A percentile compares a stretch with the other conserved stretches of the same genome.
Evolutionary conservation across 148 eudicot genomes (phyloP).

Genomic region (Cornus florida): DNA sequence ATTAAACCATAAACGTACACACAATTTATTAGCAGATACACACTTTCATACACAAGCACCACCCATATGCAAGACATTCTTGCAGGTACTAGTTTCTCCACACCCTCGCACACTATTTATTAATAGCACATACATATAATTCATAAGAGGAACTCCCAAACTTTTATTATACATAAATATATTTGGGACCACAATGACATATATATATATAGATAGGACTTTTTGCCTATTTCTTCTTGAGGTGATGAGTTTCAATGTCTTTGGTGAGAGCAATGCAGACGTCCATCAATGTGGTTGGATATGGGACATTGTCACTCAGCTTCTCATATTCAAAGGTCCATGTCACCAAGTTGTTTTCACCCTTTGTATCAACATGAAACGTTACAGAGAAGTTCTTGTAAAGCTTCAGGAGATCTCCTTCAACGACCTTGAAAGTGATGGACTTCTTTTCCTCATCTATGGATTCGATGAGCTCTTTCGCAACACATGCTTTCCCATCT

Average conservation of each 20-base stretch:
- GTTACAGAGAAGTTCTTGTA: background rate
- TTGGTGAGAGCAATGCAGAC: background rate
- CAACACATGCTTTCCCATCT: constrained; percentile 20
- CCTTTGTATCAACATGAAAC: constrained; percentile 14
- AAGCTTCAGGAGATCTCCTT: constrained; percentile 18
- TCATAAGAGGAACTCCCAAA: no score
- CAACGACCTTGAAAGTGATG: constrained; percentile 16
- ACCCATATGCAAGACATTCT: no score
- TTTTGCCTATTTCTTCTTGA: background rate
- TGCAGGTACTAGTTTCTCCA: no score
- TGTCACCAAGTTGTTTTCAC: constrained; percentile 19
- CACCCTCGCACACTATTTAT: no score
- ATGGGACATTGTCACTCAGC: constrained; percentile 8
- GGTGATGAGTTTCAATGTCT: constrained; percentile 23
- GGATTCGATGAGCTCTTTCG: constrained; percentile 9
- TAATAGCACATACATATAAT: no score
- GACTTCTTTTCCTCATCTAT: constrained; percentile 25
- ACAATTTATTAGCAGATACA: no score
- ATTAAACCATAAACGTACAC: no score
- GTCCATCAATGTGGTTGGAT: constrained; percentile 15
- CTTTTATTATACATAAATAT: no score
- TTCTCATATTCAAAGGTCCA: constrained; percentile 35
- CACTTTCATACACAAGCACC: no score
- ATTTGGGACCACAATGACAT: no score
- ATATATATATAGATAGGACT: no score